These are phyloP conservation scores for Leishmania martiniquensis DNA, from an alignment of 208 protist genomes.

Conservation along the genomic window DNA sequence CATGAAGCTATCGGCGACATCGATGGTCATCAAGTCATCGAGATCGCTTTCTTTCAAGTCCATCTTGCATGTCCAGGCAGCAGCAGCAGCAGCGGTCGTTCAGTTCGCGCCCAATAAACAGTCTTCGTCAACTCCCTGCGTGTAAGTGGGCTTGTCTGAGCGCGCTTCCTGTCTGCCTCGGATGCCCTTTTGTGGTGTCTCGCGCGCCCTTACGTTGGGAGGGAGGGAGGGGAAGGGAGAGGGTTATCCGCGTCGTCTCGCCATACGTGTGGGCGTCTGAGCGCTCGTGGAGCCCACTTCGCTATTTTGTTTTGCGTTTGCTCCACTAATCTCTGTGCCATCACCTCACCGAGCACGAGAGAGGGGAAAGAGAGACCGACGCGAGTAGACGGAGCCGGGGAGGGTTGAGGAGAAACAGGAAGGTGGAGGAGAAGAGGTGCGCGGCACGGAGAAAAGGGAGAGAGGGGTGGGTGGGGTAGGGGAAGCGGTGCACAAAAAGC, in stretches of 20 bases:
- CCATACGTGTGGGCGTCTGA: neutral
- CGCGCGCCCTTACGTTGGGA: neutral
- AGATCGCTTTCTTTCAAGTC: slow-evolving; percentile 45
- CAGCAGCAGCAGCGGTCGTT: neutral
- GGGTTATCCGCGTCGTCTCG: neutral
- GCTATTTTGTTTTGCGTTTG: neutral
- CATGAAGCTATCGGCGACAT: slow-evolving; percentile 62
- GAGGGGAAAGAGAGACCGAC: neutral
- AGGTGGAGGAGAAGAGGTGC: neutral
- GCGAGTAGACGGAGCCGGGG: no score
- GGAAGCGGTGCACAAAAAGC: no score
- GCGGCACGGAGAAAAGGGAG: neutral
- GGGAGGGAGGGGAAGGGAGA: no score
- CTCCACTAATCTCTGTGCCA: neutral
- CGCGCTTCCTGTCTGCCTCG: neutral
- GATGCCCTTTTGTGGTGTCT: neutral
- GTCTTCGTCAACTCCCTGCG: neutral
- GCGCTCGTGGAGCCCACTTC: neutral
- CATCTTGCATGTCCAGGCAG: neutral
- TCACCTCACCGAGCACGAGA: no score
- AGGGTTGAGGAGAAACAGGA: no score
- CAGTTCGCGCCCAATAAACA: neutral
- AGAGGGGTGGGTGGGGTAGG: neutral
- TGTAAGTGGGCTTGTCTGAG: neutral
- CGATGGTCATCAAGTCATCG: slow-evolving; percentile 59